Percentiles rank a stretch among this genome's conserved stretches.
Evolutionary conservation across 2,329 filamentous ascomycete species (phyloP).

Genomic region (Scorias spongiosa): DNA sequence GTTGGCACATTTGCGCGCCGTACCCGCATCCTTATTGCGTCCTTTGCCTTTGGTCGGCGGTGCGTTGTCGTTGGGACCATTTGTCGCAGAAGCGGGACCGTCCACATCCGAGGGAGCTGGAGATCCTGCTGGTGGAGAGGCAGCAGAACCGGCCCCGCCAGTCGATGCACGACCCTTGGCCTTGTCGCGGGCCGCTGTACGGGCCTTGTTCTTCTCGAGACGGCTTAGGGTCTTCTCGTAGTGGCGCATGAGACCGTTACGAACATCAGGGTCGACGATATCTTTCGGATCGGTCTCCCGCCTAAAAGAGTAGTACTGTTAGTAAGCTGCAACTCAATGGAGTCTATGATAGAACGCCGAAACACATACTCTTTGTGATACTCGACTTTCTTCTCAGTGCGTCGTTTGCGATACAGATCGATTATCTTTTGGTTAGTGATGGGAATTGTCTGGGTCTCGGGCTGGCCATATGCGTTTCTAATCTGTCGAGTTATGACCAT

Average conservation of each 20-base stretch:
- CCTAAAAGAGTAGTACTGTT: background rate
- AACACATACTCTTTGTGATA: background rate
- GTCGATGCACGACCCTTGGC: constrained; percentile 46
- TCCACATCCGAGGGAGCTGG: constrained; percentile 32
- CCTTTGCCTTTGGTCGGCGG: constrained; percentile 21
- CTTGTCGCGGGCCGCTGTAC: constrained; percentile 77
- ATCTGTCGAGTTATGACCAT: constrained; percentile 60
- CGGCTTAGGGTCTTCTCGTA: constrained; percentile 58
- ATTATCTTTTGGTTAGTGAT: constrained; percentile 64
- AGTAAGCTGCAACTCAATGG: background rate
- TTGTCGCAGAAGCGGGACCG: constrained; percentile 18
- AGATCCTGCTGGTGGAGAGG: constrained; percentile 28
- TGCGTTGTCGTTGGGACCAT: constrained; percentile 7
- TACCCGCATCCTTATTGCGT: constrained; percentile 47
- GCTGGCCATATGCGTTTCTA: constrained; percentile 47
- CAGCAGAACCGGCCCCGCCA: constrained; percentile 29
- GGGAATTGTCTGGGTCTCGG: constrained; percentile 9
- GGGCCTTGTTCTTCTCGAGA: constrained; percentile 80
- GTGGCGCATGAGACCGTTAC: background rate
- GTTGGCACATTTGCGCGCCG: constrained; percentile 82
- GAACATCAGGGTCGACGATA: background rate
- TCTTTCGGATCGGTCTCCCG: background rate
- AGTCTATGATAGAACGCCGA: background rate
- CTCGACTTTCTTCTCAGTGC: constrained; percentile 54
- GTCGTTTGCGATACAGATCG: constrained; percentile 69